Conservation (phyloP, 1,139 yeast species). For the Taphrina betulina region DNA sequence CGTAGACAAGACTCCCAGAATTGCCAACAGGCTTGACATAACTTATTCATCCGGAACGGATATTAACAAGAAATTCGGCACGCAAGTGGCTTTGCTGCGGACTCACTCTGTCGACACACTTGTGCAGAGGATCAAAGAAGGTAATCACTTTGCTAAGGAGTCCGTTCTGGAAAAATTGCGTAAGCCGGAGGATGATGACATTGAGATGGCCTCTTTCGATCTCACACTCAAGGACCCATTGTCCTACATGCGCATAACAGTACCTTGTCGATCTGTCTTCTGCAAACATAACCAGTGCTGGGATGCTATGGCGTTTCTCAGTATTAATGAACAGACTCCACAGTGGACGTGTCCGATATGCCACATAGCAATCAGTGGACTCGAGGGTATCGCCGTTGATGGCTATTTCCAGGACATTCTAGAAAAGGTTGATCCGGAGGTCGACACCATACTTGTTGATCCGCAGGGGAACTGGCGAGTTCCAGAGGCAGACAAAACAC, state of each 20-base stretch:
- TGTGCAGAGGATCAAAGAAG: slow-evolving; percentile 40
- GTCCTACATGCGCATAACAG: slow-evolving; percentile 44
- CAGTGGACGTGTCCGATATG: slow-evolving; percentile 51
- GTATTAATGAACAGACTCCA: slow-evolving; percentile 49
- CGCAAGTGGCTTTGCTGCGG: slow-evolving; percentile 42
- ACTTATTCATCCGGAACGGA: slow-evolving; percentile 34
- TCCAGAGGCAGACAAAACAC: slow-evolving; percentile 26
- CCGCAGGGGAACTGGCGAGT: slow-evolving; percentile 47
- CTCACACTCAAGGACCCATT: slow-evolving; percentile 47
- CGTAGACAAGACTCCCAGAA: slow-evolving; percentile 27
- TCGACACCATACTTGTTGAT: slow-evolving; percentile 44
- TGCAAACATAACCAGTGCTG: slow-evolving; percentile 50
- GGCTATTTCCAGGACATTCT: slow-evolving; percentile 45
- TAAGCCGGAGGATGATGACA: slow-evolving; percentile 46
- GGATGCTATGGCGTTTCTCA: slow-evolving; percentile 46
- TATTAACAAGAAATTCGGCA: slow-evolving; percentile 40
- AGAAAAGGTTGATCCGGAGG: slow-evolving; percentile 40
- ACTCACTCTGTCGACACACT: slow-evolving; percentile 39
- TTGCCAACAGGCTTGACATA: slow-evolving; percentile 40
- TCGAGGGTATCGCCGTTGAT: slow-evolving; percentile 45
- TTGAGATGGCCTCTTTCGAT: slow-evolving; percentile 45
- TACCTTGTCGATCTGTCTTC: slow-evolving; percentile 46
- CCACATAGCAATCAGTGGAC: slow-evolving; percentile 41
- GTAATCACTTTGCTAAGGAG: slow-evolving; percentile 43
- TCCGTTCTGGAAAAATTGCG: slow-evolving; percentile 38